Percentiles rank a stretch among this genome's conserved stretches.
Evolutionary conservation across 1,284 basidiomycete genomes (phyloP).

Genomic region (Afroboletus lepidellus): DNA sequence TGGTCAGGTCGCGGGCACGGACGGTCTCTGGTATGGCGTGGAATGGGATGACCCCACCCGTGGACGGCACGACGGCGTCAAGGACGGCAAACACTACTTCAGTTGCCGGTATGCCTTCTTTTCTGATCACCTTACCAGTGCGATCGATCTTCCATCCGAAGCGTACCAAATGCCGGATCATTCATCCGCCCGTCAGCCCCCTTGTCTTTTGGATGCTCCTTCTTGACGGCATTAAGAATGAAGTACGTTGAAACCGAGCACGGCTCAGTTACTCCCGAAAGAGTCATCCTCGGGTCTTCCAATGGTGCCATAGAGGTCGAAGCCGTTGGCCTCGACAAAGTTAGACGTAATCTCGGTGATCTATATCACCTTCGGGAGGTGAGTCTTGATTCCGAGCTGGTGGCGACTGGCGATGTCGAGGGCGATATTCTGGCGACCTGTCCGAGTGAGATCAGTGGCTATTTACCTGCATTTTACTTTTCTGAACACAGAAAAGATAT

Average conservation of each 20-base stretch:
- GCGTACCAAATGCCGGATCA: constrained; percentile 60
- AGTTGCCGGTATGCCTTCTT: constrained; percentile 59
- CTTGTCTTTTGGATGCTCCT: constrained; percentile 64
- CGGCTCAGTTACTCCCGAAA: constrained; percentile 53
- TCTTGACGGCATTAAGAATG: constrained; percentile 69
- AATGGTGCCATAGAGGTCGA: constrained; percentile 83
- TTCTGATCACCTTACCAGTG: neutral
- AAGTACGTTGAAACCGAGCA: constrained; percentile 73
- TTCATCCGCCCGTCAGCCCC: constrained; percentile 68
- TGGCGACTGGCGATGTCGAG: constrained; percentile 55
- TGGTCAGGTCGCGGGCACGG: constrained; percentile 64
- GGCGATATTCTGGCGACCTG: constrained; percentile 61
- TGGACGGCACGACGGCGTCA: constrained; percentile 86
- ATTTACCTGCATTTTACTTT: constrained; percentile 1
- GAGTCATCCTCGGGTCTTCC: constrained; percentile 77
- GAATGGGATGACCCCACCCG: constrained; percentile 89
- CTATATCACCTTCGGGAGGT: constrained; percentile 72
- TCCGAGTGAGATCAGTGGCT: constrained; percentile 54
- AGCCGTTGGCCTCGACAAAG: constrained; percentile 78
- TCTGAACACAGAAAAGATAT: constrained; percentile 53
- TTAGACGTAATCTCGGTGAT: constrained; percentile 67
- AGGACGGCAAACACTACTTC: constrained; percentile 81
- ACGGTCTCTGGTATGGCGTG: constrained; percentile 84
- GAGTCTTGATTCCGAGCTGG: constrained; percentile 70
- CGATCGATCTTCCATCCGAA: constrained; percentile 29